Evolutionary conservation across 1,284 basidiomycete species (phyloP).

Genomic region (Rhodotorula sp.): DNA sequence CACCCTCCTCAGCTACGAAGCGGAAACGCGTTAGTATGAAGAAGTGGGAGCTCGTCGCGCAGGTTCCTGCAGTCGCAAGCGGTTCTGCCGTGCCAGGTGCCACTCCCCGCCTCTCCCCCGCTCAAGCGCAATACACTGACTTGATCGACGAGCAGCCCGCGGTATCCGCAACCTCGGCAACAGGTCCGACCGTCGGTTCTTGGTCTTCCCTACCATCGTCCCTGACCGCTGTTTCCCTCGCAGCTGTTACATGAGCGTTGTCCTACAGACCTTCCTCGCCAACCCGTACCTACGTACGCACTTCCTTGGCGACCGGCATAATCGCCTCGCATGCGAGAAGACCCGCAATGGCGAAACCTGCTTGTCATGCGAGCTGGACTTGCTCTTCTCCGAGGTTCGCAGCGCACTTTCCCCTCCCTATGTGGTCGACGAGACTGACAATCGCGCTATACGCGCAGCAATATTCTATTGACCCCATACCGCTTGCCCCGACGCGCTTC

Average conservation of each 20-base stretch:
- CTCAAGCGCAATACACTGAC: too few relatives aligned
- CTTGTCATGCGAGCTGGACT: slow-evolving; percentile 93
- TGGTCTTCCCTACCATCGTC: accelerated
- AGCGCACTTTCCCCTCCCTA: background rate
- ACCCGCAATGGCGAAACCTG: slow-evolving; percentile 60
- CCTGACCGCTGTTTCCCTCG: background rate
- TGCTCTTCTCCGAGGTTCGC: slow-evolving; percentile 77
- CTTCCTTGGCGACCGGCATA: slow-evolving; percentile 86
- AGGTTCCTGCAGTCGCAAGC: background rate
- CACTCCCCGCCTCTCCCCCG: background rate
- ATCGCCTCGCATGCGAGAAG: slow-evolving; percentile 61
- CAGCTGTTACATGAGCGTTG: slow-evolving; percentile 91
- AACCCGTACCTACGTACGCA: slow-evolving; percentile 89
- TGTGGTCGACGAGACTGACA: background rate
- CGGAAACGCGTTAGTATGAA: slow-evolving; percentile 8
- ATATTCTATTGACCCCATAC: slow-evolving; percentile 66
- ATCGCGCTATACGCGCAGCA: slow-evolving; percentile 57
- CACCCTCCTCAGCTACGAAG: slow-evolving; percentile 19
- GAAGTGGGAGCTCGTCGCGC: background rate
- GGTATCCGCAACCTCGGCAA: slow-evolving; percentile 83
- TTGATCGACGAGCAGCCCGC: slow-evolving; percentile 55
- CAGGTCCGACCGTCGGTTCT: slow-evolving; percentile 2
- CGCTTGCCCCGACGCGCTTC: slow-evolving; percentile 82
- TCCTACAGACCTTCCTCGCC: slow-evolving; percentile 88
- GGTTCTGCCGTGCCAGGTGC: slow-evolving; percentile 7